These are phyloP conservation scores for Turritis glabra DNA, from an alignment of 345 rosid species.

Conservation along the genomic window DNA sequence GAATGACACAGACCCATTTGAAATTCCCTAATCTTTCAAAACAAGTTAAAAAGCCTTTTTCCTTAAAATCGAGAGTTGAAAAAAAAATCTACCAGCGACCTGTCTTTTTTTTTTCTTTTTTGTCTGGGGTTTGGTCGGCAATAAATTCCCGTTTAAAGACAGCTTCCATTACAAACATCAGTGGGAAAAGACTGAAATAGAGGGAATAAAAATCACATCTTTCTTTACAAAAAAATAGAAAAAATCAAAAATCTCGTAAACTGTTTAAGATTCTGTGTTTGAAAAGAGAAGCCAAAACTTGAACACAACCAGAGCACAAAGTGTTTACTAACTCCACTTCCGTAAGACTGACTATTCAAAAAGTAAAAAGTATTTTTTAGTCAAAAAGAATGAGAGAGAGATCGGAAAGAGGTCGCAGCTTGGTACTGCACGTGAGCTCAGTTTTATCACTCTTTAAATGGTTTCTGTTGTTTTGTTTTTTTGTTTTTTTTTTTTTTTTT, in stretches of 20 bases:
- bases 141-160: slow-evolving; percentile 25
- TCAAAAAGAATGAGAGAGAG: slow-evolving; percentile 8
- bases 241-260: slow-evolving; percentile 20
- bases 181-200: background rate
- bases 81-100: slow-evolving; percentile 8
- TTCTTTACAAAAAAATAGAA: slow-evolving; percentile 13
- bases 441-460: too few species aligned
- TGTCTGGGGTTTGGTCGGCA: slow-evolving; percentile 18
- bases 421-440: slow-evolving; percentile 33
- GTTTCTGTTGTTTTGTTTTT: too few species aligned
- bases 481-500: too few species aligned
- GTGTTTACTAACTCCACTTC: slow-evolving; percentile 38
- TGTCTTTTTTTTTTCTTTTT: background rate
- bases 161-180: background rate
- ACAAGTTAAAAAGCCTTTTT: background rate
- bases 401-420: background rate
- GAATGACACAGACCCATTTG: slow-evolving; percentile 76
- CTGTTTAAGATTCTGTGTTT: slow-evolving; percentile 20
- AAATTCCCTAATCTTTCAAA: background rate
- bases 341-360: slow-evolving; percentile 24
- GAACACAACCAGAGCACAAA: slow-evolving; percentile 23
- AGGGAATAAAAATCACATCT: background rate
- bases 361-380: slow-evolving; percentile 7
- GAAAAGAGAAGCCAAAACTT: slow-evolving; percentile 31
- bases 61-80: background rate